Evolutionary conservation across 495 filamentous ascomycete genomes (phyloP).

Genomic region (Pyrenula massariospora): DNA sequence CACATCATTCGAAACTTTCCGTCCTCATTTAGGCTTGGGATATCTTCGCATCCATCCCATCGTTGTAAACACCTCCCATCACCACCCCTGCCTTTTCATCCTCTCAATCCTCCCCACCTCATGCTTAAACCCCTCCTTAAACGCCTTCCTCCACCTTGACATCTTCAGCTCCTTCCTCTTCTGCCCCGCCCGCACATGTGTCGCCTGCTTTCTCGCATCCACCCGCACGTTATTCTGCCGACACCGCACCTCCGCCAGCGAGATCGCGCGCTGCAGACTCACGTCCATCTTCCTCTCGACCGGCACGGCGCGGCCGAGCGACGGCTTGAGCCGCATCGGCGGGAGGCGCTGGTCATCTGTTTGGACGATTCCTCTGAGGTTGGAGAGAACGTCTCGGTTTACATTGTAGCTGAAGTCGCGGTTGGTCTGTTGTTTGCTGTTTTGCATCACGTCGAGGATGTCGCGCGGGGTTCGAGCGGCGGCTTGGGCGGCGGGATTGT

Average conservation of each 20-base stretch:
- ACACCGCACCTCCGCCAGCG: neutral
- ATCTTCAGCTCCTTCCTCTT: neutral
- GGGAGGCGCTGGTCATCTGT: neutral
- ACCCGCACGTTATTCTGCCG: neutral
- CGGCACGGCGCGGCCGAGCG: neutral
- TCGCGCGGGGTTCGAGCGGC: neutral
- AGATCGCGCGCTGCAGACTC: neutral
- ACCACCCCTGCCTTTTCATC: conserved; percentile 1
- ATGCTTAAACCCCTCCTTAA: neutral
- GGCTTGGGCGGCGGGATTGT: neutral
- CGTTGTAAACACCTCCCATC: neutral
- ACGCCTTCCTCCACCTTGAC: neutral
- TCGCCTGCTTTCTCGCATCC: neutral
- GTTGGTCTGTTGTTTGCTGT: neutral
- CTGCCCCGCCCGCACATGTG: neutral
- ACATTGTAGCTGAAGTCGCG: neutral
- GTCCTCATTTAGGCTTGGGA: too few species aligned
- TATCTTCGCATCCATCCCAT: too few species aligned
- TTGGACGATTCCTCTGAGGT: neutral
- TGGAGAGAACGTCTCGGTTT: neutral
- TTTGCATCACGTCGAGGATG: neutral
- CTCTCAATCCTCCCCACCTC: neutral
- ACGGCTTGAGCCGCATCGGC: neutral
- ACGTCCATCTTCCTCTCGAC: neutral
- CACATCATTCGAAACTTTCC: too few species aligned